Conservation (phyloP, 805 yeast species). For the Saccharomycopsis sp. region DNA sequence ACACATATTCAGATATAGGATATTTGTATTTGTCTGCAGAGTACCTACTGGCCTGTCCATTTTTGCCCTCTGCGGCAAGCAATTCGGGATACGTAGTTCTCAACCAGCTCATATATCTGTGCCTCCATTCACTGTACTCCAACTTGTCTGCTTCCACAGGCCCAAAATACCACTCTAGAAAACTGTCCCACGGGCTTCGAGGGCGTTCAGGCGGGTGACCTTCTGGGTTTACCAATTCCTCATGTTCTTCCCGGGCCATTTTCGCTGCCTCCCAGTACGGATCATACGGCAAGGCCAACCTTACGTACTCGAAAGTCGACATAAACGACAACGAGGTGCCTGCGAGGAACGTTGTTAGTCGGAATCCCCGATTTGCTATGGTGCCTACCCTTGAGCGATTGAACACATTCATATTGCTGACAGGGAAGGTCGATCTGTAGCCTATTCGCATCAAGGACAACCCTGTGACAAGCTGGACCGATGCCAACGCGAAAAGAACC, state of each 20-base stretch:
- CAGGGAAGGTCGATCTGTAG: constrained; percentile 2
- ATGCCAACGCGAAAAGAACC: constrained; percentile 2
- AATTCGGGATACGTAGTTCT: background rate
- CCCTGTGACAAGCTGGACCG: constrained; percentile 8
- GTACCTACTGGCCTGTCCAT: no score
- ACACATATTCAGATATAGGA: background rate
- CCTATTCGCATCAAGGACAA: constrained; percentile 3
- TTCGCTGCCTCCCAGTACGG: constrained; percentile 16
- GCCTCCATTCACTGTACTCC: background rate
- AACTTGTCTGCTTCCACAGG: background rate
- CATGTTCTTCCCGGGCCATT: background rate
- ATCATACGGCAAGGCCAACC: constrained; percentile 14
- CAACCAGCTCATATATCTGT: background rate
- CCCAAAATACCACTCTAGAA: background rate
- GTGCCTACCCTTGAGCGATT: background rate
- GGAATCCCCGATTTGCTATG: constrained; percentile 4
- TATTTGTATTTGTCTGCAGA: background rate
- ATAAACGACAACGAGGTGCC: constrained; percentile 3
- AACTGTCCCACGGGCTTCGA: background rate
- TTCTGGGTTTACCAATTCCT: background rate
- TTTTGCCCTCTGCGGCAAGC: background rate
- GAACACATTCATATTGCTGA: constrained; percentile 7
- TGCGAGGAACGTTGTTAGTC: background rate
- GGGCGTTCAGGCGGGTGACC: no score
- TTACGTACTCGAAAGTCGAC: constrained; percentile 5